phyloP scores from a whole-genome alignment of 768 basidiomycete genomes.

The Phylloporus rhodoxanthus region DNA sequence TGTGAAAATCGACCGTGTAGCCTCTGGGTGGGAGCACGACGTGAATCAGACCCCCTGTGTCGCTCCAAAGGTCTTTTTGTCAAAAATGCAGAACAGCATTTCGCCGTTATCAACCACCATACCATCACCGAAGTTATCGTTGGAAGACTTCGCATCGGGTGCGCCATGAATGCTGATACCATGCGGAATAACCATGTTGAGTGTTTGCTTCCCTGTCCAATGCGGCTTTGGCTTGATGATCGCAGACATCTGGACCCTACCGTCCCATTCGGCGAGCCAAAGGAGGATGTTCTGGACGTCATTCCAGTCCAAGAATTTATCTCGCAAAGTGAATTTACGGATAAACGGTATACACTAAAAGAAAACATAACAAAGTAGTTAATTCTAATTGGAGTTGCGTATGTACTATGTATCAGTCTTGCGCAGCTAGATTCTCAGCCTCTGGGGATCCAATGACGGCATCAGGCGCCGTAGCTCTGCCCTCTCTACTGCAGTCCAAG shows the following conservation, averaged over 20 bases:
- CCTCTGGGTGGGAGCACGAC: slow-evolving; percentile 95
- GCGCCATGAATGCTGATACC: slow-evolving; percentile 90
- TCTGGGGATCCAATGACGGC: no score
- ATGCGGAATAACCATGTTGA: slow-evolving; percentile 86
- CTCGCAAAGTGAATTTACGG: slow-evolving; percentile 93
- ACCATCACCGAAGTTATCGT: slow-evolving; percentile 87
- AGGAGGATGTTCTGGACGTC: slow-evolving; percentile 95
- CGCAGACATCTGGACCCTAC: slow-evolving; percentile 82
- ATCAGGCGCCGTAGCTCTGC: no score
- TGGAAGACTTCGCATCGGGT: slow-evolving; percentile 71
- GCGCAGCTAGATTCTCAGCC: no score
- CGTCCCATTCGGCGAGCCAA: slow-evolving; percentile 99
- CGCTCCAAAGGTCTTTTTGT: slow-evolving; percentile 99
- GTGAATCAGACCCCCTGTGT: slow-evolving; percentile 93
- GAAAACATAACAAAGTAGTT: no score
- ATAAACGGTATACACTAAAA: no score
- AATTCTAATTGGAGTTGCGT: no score
- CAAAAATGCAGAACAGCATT: slow-evolving; percentile 88
- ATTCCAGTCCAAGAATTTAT: slow-evolving; percentile 92
- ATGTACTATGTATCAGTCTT: no score
- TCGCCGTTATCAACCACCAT: slow-evolving; percentile 97
- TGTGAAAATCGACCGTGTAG: slow-evolving; percentile 83
- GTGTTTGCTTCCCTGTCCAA: slow-evolving; percentile 97
- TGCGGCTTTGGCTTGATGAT: slow-evolving; percentile 95
- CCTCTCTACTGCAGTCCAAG: no score